These are phyloP conservation scores for Diplogelasinospora grovesii DNA, from an alignment of 495 filamentous ascomycete species.

Conservation along the genomic window DNA sequence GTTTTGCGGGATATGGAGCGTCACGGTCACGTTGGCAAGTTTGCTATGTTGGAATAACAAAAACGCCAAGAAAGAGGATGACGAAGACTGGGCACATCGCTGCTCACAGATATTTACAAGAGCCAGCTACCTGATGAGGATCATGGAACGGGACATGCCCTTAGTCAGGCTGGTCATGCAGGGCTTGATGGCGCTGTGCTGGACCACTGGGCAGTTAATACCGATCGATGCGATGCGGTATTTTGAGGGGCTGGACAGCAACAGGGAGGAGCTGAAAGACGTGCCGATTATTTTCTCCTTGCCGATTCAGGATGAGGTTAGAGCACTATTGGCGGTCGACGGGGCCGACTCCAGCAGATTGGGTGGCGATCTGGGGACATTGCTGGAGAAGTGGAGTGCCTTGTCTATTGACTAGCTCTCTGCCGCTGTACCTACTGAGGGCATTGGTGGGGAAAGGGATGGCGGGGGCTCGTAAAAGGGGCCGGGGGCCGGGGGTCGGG, in stretches of 20 bases:
- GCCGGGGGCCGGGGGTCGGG: too few relatives aligned
- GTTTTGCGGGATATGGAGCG: background rate
- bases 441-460: too few relatives aligned
- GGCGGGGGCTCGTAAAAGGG: too few relatives aligned
- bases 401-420: constrained; percentile 12
- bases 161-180: constrained; percentile 2
- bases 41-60: constrained; percentile 19
- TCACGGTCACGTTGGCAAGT: constrained; percentile 19
- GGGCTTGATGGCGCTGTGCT: constrained; percentile 3
- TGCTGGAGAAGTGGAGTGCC: constrained; percentile 5
- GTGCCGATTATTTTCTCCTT: constrained; percentile 3
- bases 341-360: background rate
- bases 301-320: constrained; percentile 2
- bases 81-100: background rate
- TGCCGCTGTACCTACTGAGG: too few relatives aligned
- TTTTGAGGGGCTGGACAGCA: background rate
- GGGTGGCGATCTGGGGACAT: constrained; percentile 1
- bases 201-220: background rate
- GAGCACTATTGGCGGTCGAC: background rate
- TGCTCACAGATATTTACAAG: constrained; percentile 19
- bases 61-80: background rate
- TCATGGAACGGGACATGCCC: background rate
- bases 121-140: background rate
- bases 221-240: background rate
- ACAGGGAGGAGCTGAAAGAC: constrained; percentile 4